Evolutionary conservation across 805 yeast genomes (phyloP), one percentile per base, ranked within the genome.

Genomic region (Metschnikowia gelsemii): DNA sequence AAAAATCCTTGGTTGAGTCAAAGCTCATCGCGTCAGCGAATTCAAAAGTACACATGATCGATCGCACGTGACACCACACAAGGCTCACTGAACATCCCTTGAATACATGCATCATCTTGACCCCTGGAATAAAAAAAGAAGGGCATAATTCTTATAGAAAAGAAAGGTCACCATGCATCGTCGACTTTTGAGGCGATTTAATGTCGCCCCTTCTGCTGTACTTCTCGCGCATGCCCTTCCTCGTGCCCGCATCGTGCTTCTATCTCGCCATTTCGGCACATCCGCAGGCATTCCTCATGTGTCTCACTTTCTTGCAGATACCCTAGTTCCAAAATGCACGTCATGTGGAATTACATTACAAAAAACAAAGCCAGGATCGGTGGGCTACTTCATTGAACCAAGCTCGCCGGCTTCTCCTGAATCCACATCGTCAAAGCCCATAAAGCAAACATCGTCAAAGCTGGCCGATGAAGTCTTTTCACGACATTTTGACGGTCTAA

Each of bases 281-380:
- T 23, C 27, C 19, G 24, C 37, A 41, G 31, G 40, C 32, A 30
- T 35, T 14, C 26, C 45, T 3, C 49, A 46, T 35, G 42, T 46
- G 19, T 36, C 49, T 18, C 47, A 43, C 25, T 41, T 49, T 22
- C 25, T 52, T 2, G 50, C 49, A 3, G 49, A 50, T 24, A 29
- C 40, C 17, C 43, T 51, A 12, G 40, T 40, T 14, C 56, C 54
- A 6, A 46, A 50, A 32, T 82, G 88, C 55, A 54, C 64, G 4
- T 73, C 84, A 2, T 82, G 89, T 62, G 87, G 87, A 20, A 61
- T 79, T 6, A 48, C 50, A 8, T 58, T 82, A 16, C 87, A 82
- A 51, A 53, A 55, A 5, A 47, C 42, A 0, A 61, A 72, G 35
- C 57, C 67, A 0, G 28, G 38, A 0, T 46, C 53, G 19, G 65